Evolutionary conservation across 108 stramenopile genomes (phyloP).

Genomic region (Skeletonema marinoi): DNA sequence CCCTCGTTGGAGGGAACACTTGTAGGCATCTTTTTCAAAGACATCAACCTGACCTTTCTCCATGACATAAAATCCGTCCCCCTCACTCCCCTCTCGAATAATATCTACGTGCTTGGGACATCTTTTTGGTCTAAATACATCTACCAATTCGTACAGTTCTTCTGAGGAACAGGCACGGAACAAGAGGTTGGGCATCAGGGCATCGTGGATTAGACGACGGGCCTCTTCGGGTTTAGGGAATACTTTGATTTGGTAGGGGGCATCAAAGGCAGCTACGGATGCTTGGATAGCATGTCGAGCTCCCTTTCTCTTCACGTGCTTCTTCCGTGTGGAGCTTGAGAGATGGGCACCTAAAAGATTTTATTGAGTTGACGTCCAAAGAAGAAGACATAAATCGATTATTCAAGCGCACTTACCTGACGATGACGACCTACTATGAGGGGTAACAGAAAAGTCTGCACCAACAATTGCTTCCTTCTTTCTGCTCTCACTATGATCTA

Average conservation of each 20-base stretch:
- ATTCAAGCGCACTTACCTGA: background rate
- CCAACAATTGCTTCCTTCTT: background rate
- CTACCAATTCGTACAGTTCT: slow-evolving; percentile 54
- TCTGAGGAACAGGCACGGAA: slow-evolving; percentile 58
- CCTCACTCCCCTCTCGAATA: slow-evolving; percentile 67
- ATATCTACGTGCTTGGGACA: slow-evolving; percentile 25
- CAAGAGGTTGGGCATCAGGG: slow-evolving; percentile 65
- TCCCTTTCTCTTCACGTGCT: background rate
- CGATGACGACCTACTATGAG: background rate
- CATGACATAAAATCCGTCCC: slow-evolving; percentile 73
- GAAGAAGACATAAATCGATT: background rate
- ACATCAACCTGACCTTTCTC: slow-evolving; percentile 57
- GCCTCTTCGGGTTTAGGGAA: slow-evolving; percentile 63
- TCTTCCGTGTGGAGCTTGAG: background rate
- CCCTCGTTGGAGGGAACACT: slow-evolving; percentile 37
- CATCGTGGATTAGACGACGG: slow-evolving; percentile 58
- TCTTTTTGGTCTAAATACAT: slow-evolving; percentile 45
- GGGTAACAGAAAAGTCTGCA: background rate
- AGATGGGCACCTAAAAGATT: background rate
- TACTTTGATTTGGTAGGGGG: slow-evolving; percentile 20
- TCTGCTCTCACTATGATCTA: background rate
- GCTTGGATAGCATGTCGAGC: slow-evolving; percentile 22
- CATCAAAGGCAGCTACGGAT: slow-evolving; percentile 12
- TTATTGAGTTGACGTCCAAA: background rate
- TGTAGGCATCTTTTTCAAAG: slow-evolving; percentile 35